Evolutionary conservation across 2,329 filamentous ascomycete species (phyloP), one percentile per base, ranked within the genome.

Genomic region (Diaporthe sp.): DNA sequence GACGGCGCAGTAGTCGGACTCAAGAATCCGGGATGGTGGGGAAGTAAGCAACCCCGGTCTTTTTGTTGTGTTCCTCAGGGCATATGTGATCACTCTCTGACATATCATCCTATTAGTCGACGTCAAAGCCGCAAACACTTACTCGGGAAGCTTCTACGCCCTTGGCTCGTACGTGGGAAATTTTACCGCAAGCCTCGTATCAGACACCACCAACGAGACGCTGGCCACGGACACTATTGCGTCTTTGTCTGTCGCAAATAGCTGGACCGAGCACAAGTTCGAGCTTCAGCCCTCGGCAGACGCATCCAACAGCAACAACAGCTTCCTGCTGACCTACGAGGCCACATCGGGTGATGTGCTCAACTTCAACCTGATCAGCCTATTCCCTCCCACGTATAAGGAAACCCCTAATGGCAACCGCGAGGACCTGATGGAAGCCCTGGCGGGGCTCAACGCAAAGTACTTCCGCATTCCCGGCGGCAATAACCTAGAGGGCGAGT

Each of bases 61-160:
- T 15, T 37, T 30, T 27, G 4, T 27, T 17, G 51, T 37, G 12
- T 44, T n/a, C n/a, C 4, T 3, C 25, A 19, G 9, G 12, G 25
- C 17, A 19, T 17, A 19, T n/a, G 30, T 25, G 19, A 37, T 35
- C 27, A 1, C 32, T 44, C 15, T 53, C 70, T 73, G n/a, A 75
- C 42, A 17, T n/a, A 6, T 10, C 32, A 4, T 22, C 13, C 15
- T 13, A n/a, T 32, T n/a, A 75, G 73, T 75, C 30, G 71, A 75
- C 44, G 65, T 75, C 53, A 65, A 65, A 47, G 71, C 71, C n/a
- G 59, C 73, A 3, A 71, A 72, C 42, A 73, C 66, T 39, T 88
- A 90, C 77, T 85, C 82, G 3, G 87, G 86, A 15, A 90, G 86
- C 10, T 88, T 89, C 79, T 88, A 88, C 80, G 86, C 91, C 39